These are phyloP conservation scores for Metschnikowia rubicola DNA, from an alignment of 805 yeast species.

Conservation along the genomic window DNA sequence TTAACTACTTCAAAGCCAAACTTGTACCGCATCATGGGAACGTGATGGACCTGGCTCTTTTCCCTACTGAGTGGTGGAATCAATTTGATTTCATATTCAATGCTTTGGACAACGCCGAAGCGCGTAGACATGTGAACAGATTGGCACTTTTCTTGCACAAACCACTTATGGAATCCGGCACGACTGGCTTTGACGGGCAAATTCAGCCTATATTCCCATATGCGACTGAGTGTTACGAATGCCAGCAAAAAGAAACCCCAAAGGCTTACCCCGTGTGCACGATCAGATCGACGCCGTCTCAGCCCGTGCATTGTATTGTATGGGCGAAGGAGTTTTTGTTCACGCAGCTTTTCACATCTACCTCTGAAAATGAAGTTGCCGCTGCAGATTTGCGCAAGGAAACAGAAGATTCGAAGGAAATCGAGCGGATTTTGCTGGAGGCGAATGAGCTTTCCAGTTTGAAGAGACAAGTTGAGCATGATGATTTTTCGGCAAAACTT, in stretches of 20 bases:
- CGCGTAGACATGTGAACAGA: constrained; percentile 83
- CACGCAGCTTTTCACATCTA: constrained; percentile 69
- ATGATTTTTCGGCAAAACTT: constrained; percentile 37
- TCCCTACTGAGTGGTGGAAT: constrained; percentile 69
- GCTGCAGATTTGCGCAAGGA: constrained; percentile 39
- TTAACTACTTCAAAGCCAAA: constrained; percentile 57
- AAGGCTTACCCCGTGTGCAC: constrained; percentile 95
- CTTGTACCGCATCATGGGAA: constrained; percentile 81
- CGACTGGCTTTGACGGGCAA: constrained; percentile 93
- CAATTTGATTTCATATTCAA: constrained; percentile 81
- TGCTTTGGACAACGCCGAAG: constrained; percentile 91
- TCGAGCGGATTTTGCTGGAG: constrained; percentile 61
- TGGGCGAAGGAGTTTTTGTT: constrained; percentile 96
- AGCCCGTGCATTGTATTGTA: constrained; percentile 92
- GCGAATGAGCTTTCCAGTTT: constrained; percentile 56
- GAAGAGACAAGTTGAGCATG: constrained; percentile 18
- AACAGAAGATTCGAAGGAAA: constrained; percentile 61
- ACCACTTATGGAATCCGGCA: constrained; percentile 90
- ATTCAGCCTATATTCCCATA: constrained; percentile 87
- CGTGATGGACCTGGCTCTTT: constrained; percentile 70
- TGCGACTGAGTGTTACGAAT: constrained; percentile 87
- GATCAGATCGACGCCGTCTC: constrained; percentile 93
- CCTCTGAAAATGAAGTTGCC: constrained; percentile 20
- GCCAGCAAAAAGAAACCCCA: constrained; percentile 83
- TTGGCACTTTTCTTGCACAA: constrained; percentile 69